These are phyloP conservation scores for Xanthoparmelia taractica DNA, from an alignment of 495 filamentous ascomycete species.

Conservation along the genomic window DNA sequence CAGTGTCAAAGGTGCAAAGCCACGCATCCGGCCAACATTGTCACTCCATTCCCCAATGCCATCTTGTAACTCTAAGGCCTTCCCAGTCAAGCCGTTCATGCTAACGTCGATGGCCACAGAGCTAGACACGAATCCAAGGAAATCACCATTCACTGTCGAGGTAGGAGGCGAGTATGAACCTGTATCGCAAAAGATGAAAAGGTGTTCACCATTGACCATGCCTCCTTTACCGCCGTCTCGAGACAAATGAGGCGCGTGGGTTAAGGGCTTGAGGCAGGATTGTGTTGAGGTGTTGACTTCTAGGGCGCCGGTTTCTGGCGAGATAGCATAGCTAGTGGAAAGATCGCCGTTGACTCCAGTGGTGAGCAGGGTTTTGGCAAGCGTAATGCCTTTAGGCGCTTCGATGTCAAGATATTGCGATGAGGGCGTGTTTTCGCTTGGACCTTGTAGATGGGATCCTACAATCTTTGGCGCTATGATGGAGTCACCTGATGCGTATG, in stretches of 20 bases:
- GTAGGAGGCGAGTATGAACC: constrained; percentile 29
- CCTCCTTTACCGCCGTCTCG: constrained; percentile 33
- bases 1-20: constrained; percentile 29
- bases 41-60: constrained; percentile 33
- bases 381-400: constrained; percentile 8
- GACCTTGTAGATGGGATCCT: constrained; percentile 22
- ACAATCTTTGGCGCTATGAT: constrained; percentile 23
- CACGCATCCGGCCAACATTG: constrained; percentile 28
- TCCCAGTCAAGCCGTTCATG: constrained; percentile 27
- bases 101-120: constrained; percentile 31
- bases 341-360: constrained; percentile 29
- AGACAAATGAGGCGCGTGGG: constrained; percentile 28
- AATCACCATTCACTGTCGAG: constrained; percentile 22
- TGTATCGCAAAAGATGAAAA: constrained; percentile 34
- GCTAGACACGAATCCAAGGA: constrained; percentile 32
- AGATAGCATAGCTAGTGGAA: constrained; percentile 27
- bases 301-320: constrained; percentile 26
- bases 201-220: constrained; percentile 31
- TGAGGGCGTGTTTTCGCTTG: constrained; percentile 24
- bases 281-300: constrained; percentile 26
- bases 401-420: constrained; percentile 26
- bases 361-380: constrained; percentile 23
- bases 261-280: constrained; percentile 21
- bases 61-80: constrained; percentile 27
- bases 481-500: constrained; percentile 22